A percentile compares a stretch with the other conserved stretches of the same genome.
Conservation (phyloP, 2,329 filamentous ascomycete genomes). For the Epichloe sp. region DNA sequence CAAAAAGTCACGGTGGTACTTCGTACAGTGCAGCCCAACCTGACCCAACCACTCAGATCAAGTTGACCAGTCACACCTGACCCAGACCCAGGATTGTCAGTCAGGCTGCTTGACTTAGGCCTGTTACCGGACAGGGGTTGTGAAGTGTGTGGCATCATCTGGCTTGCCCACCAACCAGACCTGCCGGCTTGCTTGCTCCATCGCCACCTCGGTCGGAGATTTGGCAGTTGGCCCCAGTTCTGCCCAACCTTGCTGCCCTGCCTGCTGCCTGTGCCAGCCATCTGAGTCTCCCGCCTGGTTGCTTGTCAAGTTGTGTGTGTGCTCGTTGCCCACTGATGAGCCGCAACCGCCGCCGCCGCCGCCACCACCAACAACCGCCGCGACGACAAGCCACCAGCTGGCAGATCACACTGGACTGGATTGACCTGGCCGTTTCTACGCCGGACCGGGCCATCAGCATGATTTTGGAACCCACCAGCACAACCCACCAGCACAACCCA, state of each 20-base stretch:
- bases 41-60: background rate
- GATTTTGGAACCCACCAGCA: background rate
- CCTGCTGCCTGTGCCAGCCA: background rate
- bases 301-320: too few species aligned
- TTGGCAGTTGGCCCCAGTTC: background rate
- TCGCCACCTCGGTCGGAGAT: background rate
- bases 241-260: background rate
- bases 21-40: conserved; percentile 3
- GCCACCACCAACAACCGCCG: background rate
- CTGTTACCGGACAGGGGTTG: background rate
- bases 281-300: too few species aligned
- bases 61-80: background rate
- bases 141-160: background rate
- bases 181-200: background rate
- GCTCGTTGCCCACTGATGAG: background rate
- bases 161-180: background rate
- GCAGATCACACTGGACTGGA: too few species aligned
- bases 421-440: too few species aligned
- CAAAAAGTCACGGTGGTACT: background rate
- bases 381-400: too few species aligned
- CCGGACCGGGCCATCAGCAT: background rate
- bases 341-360: background rate
- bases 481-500: background rate
- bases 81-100: background rate
- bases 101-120: background rate